phyloP scores from a whole-genome alignment of 345 rosid genomes.

The Camelina hispida region DNA sequence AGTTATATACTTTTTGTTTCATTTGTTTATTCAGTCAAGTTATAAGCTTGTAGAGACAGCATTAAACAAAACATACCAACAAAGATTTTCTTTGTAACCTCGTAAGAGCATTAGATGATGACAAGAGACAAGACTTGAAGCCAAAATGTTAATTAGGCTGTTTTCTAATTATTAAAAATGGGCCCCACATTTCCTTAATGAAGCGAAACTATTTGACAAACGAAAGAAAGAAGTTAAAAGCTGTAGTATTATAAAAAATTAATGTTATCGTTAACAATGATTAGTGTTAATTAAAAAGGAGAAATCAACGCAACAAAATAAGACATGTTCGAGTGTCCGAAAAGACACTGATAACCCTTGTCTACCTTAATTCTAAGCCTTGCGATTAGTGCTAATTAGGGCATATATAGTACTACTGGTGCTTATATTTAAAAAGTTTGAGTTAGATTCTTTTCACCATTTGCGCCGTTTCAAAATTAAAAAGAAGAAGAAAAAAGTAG shows the following conservation, averaged over 20 bases:
- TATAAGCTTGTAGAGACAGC: constrained; percentile 36
- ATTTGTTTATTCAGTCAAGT: constrained; percentile 35
- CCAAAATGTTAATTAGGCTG: constrained; percentile 34
- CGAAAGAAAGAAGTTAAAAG: constrained; percentile 6
- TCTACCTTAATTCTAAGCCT: constrained; percentile 32
- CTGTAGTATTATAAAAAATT: not conserved
- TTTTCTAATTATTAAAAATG: constrained; percentile 28
- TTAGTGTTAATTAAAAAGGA: constrained; percentile 26
- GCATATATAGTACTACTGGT: not conserved
- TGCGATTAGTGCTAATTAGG: constrained; percentile 30
- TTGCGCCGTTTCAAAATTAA: not conserved
- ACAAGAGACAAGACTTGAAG: constrained; percentile 43
- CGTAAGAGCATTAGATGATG: constrained; percentile 47
- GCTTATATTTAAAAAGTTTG: not conserved
- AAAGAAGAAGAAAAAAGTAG: not conserved
- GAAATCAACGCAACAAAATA: constrained; percentile 26
- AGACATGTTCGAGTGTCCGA: constrained; percentile 29
- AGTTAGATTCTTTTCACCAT: not conserved
- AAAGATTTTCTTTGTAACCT: constrained; percentile 48
- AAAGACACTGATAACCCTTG: constrained; percentile 41
- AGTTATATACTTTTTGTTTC: constrained; percentile 12
- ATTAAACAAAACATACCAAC: constrained; percentile 46
- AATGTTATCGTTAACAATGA: constrained; percentile 38
- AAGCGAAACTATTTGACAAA: constrained; percentile 31
- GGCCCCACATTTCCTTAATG: constrained; percentile 38